Evolutionary conservation across 306 rosid species (phyloP).

Genomic region (Myrica gale): DNA sequence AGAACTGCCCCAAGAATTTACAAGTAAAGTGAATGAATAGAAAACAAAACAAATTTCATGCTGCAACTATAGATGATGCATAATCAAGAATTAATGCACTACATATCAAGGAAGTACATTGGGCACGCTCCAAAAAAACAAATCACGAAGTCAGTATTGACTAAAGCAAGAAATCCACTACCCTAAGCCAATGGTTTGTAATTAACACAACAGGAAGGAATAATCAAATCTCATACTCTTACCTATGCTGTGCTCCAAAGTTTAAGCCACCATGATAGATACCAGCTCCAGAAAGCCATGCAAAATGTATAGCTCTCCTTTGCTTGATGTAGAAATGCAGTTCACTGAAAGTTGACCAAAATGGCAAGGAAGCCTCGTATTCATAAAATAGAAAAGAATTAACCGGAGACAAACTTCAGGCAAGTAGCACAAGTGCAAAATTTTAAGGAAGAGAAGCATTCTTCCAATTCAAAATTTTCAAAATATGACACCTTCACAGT

Average conservation of each 20-base stretch:
- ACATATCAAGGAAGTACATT: constrained; percentile 24
- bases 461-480: constrained; percentile 1
- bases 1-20: constrained; percentile 44
- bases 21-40: neutral
- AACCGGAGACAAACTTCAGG: constrained; percentile 3
- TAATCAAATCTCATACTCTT: constrained; percentile 21
- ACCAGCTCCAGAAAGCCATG: constrained; percentile 99
- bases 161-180: constrained; percentile 18
- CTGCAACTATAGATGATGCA: neutral
- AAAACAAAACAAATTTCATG: constrained; percentile 2
- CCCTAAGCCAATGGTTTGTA: neutral
- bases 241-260: constrained; percentile 88
- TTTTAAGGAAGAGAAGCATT: neutral
- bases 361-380: constrained; percentile 20
- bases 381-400: constrained; percentile 4
- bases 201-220: constrained; percentile 13
- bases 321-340: constrained; percentile 90
- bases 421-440: neutral
- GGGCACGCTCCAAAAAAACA: constrained; percentile 21
- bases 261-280: constrained; percentile 90
- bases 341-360: constrained; percentile 62
- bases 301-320: constrained; percentile 94
- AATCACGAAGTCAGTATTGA: neutral
- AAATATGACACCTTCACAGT: constrained; percentile 7
- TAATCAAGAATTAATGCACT: constrained; percentile 19